Evolutionary conservation across 345 rosid genomes (phyloP).

Genomic region (Linum trigynum): DNA sequence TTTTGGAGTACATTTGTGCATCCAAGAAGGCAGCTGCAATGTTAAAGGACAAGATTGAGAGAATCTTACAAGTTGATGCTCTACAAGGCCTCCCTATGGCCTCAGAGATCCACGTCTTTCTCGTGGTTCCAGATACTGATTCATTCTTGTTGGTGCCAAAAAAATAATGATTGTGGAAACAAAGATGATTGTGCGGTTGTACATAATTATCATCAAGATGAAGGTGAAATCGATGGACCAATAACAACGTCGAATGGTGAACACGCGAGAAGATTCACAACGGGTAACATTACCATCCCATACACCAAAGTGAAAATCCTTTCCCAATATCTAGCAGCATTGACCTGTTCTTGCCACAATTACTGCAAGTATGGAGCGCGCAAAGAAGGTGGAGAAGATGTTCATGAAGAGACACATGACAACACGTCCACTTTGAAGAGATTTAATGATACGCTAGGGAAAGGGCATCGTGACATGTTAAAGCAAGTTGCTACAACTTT

Average conservation of each 20-base stretch:
- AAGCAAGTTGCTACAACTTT: conserved; percentile 14
- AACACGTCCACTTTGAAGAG: conserved; percentile 16
- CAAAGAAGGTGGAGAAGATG: background rate
- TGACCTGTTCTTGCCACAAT: conserved; percentile 22
- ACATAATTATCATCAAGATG: background rate
- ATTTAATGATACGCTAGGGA: conserved; percentile 7
- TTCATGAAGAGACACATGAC: background rate
- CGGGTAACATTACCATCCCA: conserved; percentile 31
- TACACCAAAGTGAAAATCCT: conserved; percentile 17
- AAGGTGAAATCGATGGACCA: conserved; percentile 1
- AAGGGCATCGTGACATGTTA: conserved; percentile 5
- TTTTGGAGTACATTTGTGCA: too few relatives aligned
- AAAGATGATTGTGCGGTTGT: background rate
- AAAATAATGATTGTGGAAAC: background rate
- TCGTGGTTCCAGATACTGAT: conserved; percentile 5
- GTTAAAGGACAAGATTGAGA: conserved; percentile 19
- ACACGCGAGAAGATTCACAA: conserved; percentile 34
- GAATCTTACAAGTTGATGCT: conserved; percentile 2
- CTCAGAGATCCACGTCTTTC: background rate
- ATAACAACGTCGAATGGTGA: conserved; percentile 16
- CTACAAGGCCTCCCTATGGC: background rate
- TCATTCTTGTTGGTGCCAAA: background rate
- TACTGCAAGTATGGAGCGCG: conserved; percentile 17
- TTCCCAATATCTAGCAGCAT: conserved; percentile 22
- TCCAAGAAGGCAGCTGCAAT: conserved; percentile 10